Percentiles rank a stretch among this genome's conserved stretches.
Conservation (phyloP, 108 stramenopile genomes). For the Cyclotella kingstonii region DNA sequence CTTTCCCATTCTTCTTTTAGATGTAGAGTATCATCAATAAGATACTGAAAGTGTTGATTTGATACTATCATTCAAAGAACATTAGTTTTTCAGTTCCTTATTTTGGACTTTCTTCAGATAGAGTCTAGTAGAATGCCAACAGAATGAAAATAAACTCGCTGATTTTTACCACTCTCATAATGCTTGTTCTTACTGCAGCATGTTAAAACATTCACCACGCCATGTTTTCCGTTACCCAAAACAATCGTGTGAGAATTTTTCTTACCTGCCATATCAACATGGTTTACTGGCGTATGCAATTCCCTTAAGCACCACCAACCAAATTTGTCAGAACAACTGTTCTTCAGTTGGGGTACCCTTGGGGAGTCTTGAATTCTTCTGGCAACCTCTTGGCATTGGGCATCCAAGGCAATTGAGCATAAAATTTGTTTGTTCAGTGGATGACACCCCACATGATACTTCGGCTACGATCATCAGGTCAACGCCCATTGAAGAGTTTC, state of each 20-base stretch:
- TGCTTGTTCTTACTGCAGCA: conserved; percentile 83
- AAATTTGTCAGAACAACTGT: conserved; percentile 53
- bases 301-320: conserved; percentile 74
- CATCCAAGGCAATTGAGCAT: conserved; percentile 66
- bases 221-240: conserved; percentile 22
- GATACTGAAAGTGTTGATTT: conserved; percentile 21
- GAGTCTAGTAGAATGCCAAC: too few relatives aligned
- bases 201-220: conserved; percentile 63
- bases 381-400: conserved; percentile 61
- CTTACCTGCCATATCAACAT: conserved; percentile 68
- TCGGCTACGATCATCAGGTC: conserved; percentile 34
- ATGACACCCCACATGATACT: conserved; percentile 60
- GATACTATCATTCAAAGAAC: too few relatives aligned
- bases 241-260: conserved; percentile 39
- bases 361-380: conserved; percentile 36
- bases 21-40: conserved; percentile 67
- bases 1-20: conserved; percentile 57
- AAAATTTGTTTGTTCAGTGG: conserved; percentile 40
- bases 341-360: conserved; percentile 49
- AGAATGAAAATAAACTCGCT: conserved; percentile 5
- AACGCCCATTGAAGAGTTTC: conserved; percentile 34
- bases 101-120: too few relatives aligned
- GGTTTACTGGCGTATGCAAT: conserved; percentile 49
- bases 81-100: too few relatives aligned
- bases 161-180: conserved; percentile 55